Conservation (phyloP, 2,329 filamentous ascomycete genomes). For the Mycosphaerella arachidis region DNA sequence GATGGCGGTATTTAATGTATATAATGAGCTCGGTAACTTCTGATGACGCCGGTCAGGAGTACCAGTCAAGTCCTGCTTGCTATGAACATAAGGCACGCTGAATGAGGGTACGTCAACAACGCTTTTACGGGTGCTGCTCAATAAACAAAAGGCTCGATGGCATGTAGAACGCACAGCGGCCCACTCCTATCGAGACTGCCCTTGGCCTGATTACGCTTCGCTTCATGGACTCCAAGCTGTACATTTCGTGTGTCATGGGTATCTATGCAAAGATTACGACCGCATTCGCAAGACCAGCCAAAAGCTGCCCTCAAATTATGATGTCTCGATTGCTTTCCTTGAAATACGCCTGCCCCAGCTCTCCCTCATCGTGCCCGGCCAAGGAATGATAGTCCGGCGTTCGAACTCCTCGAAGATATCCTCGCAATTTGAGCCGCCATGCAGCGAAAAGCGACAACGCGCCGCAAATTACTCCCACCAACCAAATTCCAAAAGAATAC, state of each 20-base stretch:
- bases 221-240: background rate
- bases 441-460: slow-evolving; percentile 1
- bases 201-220: background rate
- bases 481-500: slow-evolving; percentile 5
- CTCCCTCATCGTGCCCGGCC: background rate
- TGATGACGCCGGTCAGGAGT: no score
- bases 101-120: no score
- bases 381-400: background rate
- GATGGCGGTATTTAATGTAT: no score
- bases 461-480: slow-evolving; percentile 7
- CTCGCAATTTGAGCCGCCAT: slow-evolving; percentile 1
- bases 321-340: background rate
- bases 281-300: background rate
- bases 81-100: no score
- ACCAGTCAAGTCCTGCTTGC: no score
- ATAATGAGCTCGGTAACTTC: no score
- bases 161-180: no score
- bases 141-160: no score
- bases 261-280: background rate
- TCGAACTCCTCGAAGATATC: background rate
- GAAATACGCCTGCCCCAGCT: background rate
- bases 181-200: no score
- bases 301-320: background rate
- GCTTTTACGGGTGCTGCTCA: no score
- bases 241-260: background rate